Evolutionary conservation across 169 alveolate genomes (phyloP).

Genomic region (Besnoitia besnoiti): DNA sequence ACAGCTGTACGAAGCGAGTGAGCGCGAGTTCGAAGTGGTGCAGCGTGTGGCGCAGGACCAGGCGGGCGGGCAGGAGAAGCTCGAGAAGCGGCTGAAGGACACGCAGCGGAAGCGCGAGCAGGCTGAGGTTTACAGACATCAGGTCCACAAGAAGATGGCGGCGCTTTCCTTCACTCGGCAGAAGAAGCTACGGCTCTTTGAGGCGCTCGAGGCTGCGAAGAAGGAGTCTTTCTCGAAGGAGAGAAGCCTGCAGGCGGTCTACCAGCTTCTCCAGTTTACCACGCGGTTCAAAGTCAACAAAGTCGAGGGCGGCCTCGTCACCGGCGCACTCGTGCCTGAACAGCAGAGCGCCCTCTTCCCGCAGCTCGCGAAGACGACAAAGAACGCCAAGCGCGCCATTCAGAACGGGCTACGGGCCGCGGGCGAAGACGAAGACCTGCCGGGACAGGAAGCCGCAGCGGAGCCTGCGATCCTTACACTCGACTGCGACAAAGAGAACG

Average conservation of each 20-base stretch:
- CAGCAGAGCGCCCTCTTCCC: background rate
- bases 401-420: background rate
- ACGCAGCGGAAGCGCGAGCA: constrained; percentile 10
- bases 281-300: background rate
- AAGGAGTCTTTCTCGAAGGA: background rate
- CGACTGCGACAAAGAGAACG: background rate
- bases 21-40: background rate
- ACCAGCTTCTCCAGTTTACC: background rate
- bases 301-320: constrained; percentile 1
- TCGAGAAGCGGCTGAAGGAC: constrained; percentile 3
- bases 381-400: background rate
- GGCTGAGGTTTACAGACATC: background rate
- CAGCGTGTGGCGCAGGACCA: background rate
- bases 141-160: background rate
- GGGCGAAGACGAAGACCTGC: background rate
- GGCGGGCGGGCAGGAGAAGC: constrained; percentile 25
- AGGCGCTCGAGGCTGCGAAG: background rate
- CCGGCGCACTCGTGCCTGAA: constrained; percentile 2
- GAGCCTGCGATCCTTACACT: constrained; percentile 6
- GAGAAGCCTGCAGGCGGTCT: background rate
- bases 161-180: background rate
- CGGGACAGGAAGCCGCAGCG: background rate
- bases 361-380: background rate
- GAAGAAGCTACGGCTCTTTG: background rate
- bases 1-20: background rate